phyloP scores from a whole-genome alignment of 257 asterid genomes.

The Salvia rosmarinus region DNA sequence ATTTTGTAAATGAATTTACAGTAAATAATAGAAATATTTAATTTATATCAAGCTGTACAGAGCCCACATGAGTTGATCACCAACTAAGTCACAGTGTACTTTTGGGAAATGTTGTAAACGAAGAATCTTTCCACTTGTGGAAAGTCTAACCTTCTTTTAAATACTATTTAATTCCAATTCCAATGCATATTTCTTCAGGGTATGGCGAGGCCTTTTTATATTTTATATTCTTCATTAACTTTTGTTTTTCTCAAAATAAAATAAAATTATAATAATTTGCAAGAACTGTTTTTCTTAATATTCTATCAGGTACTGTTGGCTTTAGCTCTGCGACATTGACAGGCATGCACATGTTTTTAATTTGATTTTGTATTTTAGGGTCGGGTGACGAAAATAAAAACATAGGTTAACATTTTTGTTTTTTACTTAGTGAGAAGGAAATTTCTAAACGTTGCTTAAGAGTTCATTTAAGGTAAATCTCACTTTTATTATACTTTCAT shows the following conservation, averaged over 20 bases:
- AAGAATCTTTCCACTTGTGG: conserved; percentile 56
- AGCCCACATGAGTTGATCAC: conserved; percentile 45
- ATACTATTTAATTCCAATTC: conserved; percentile 32
- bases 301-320: neutral
- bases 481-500: neutral
- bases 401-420: no score
- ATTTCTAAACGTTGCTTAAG: neutral
- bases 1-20: conserved; percentile 7
- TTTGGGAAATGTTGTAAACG: conserved; percentile 39
- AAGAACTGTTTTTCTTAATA: neutral
- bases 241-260: neutral
- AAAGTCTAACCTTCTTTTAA: conserved; percentile 33
- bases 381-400: neutral
- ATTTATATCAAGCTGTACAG: conserved; percentile 28
- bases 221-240: neutral
- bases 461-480: neutral
- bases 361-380: neutral
- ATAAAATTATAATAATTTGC: neutral
- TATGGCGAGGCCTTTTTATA: conserved; percentile 31
- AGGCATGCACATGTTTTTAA: neutral
- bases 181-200: conserved; percentile 36
- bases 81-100: conserved; percentile 37
- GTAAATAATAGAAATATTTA: neutral
- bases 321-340: neutral
- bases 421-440: no score